Percentiles rank a stretch among this genome's conserved stretches.
Evolutionary conservation across 1,139 yeast species (phyloP).

Genomic region (Blastobotrys elegans): DNA sequence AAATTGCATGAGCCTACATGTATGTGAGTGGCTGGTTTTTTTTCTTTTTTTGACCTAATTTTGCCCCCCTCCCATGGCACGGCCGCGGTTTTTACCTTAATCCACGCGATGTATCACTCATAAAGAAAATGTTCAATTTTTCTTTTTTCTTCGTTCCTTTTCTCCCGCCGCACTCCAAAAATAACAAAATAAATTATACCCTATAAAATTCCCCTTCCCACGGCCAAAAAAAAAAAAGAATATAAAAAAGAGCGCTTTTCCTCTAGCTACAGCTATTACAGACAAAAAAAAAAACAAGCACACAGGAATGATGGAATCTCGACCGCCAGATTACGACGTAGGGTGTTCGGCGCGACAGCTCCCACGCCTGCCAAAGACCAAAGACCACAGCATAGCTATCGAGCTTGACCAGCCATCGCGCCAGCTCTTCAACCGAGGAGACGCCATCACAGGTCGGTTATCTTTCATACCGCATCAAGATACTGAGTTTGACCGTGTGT

Average conservation of each 20-base stretch:
- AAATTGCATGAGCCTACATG: too few species aligned
- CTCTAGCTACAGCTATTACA: neutral
- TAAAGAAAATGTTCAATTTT: too few species aligned
- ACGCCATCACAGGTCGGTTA: conserved; percentile 13
- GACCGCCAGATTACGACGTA: conserved; percentile 7
- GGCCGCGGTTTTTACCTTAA: too few species aligned
- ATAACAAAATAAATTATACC: too few species aligned
- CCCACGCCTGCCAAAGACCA: neutral
- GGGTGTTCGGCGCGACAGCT: neutral
- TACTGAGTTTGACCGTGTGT: conserved; percentile 10
- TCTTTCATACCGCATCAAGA: conserved; percentile 7
- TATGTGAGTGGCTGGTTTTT: too few species aligned
- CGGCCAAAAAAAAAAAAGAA: too few species aligned
- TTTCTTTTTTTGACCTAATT: too few species aligned
- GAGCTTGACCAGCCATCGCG: conserved; percentile 8
- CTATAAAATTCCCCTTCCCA: too few species aligned
- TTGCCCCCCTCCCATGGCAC: too few species aligned
- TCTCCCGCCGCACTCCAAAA: too few species aligned
- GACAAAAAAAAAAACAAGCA: neutral
- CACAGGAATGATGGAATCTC: neutral
- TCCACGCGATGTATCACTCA: too few species aligned
- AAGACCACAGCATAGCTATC: conserved; percentile 1
- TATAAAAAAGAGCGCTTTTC: neutral
- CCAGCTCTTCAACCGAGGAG: conserved; percentile 11
- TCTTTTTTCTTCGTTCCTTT: too few species aligned